Evolutionary conservation across 2,329 filamentous ascomycete genomes (phyloP), one percentile per base, ranked within the genome.

Genomic region (Aspergillus amoenus): DNA sequence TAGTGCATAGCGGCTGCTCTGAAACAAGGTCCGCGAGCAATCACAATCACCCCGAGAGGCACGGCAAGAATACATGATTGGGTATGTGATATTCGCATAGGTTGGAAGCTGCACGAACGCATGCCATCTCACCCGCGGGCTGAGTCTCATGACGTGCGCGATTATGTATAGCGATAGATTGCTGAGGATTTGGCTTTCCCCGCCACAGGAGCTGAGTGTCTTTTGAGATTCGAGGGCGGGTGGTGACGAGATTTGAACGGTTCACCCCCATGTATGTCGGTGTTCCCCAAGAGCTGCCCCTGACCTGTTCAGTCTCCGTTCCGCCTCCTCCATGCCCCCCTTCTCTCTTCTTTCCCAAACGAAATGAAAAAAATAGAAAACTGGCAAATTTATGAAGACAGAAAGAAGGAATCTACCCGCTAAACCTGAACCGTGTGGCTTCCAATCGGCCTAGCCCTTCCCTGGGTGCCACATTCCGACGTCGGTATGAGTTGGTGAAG

Each of bases 401-500:
- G 21, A 50, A 18, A 39, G 44, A 40, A 45, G 48, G 46, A 41
- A 52, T 51, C 68, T 70, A 86, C 58, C 84, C 83, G 57, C 77
- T 78, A 70, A 96, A 97, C 66, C 90, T 88, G 78, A 97, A 97
- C 62, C 90, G 86, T 21, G 88, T 86, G 22, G 92, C 91, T 76
- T 96, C 92, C 57, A 97, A 79, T 70, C 91, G 84, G 3, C 93
- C 93, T 42, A 97, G 79, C 1, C 93, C 93, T 71, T 97, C 93
- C 59, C 93, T 81, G 6, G 94, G 94, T n/a, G 94, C 93, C 46
- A 99, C 90, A 69, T 99, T 97, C 61, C 95, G 84, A 70, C 95
- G 84, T 50, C 95, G 86, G 74, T 99, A 99, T 30, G 88, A 90
- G 72, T 93, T 96, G 22, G 94, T 97, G 72, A 99, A 99, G 75